Percentiles rank a stretch among this genome's conserved stretches.
phyloP scores from a whole-genome alignment of 2,329 filamentous ascomycete species.

The Fusarium ramigenum region DNA sequence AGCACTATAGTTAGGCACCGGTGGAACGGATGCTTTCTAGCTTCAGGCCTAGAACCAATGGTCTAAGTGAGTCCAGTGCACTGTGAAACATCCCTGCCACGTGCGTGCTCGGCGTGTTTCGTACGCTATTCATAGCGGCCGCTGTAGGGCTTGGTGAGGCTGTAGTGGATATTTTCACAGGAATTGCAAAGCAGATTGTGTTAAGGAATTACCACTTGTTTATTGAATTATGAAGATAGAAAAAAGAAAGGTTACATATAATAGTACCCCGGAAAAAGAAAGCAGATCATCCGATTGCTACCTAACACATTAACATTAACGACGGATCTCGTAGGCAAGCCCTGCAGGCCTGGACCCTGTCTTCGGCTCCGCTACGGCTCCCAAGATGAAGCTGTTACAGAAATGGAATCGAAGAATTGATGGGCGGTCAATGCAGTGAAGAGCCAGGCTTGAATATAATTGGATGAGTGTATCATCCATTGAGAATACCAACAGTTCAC shows the following conservation, averaged over 20 bases:
- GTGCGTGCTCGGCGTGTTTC: not conserved
- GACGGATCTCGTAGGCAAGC: not conserved
- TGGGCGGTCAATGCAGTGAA: not conserved
- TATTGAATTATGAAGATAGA: not conserved
- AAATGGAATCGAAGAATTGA: not conserved
- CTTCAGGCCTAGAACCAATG: not conserved
- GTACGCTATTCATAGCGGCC: not conserved
- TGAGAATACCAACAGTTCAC: not conserved
- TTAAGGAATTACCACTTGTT: not conserved
- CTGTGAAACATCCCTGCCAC: slow-evolving; percentile 1
- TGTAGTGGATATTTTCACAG: not conserved
- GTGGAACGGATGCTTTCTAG: not conserved
- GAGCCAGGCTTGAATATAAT: not conserved
- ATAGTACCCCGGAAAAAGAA: not conserved
- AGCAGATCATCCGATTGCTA: not conserved
- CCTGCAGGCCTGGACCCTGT: not conserved
- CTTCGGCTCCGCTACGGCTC: slow-evolving; percentile 3
- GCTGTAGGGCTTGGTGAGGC: not conserved
- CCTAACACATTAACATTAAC: too few species aligned
- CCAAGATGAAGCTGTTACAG: not conserved
- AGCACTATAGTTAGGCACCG: not conserved
- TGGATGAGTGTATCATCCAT: not conserved
- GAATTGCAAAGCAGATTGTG: not conserved
- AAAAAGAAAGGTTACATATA: not conserved
- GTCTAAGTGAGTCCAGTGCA: not conserved